A percentile compares a stretch with the other conserved stretches of the same genome.
These are phyloP conservation scores for Globisporangium middletonii DNA, from an alignment of 352 stramenopile genomes.

Conservation along the genomic window DNA sequence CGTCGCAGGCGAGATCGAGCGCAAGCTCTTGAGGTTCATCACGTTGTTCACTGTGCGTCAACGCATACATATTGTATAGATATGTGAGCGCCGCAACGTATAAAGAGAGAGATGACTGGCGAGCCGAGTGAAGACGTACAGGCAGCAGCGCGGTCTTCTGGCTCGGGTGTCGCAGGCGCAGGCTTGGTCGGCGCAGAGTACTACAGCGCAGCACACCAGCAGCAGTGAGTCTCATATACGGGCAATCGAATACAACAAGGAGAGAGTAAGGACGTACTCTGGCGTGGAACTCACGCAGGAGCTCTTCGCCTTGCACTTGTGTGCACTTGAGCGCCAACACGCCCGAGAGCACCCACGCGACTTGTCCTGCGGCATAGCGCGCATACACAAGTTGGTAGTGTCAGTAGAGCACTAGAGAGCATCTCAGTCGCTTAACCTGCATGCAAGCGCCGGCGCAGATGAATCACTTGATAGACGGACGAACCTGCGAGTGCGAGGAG, in stretches of 20 bases:
- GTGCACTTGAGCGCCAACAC: constrained; percentile 54
- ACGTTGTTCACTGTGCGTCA: constrained; percentile 47
- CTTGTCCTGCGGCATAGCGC: constrained; percentile 28
- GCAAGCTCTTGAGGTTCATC: constrained; percentile 50
- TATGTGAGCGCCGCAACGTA: background rate
- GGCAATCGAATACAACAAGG: background rate
- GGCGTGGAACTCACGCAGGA: constrained; percentile 52
- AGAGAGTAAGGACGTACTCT: constrained; percentile 24
- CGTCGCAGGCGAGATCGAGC: constrained; percentile 34
- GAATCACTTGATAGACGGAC: background rate
- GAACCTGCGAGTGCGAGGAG: constrained; percentile 46
- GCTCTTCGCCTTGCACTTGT: constrained; percentile 56
- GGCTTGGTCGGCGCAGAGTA: constrained; percentile 21
- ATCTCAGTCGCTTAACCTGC: background rate
- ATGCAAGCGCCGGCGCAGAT: background rate
- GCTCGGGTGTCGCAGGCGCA: constrained; percentile 4
- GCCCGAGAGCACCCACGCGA: constrained; percentile 41
- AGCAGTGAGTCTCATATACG: background rate
- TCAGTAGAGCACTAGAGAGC: background rate
- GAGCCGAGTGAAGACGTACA: constrained; percentile 19
- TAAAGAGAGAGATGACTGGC: background rate
- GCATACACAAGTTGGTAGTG: background rate
- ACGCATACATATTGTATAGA: constrained; percentile 2
- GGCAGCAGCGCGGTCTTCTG: constrained; percentile 26
- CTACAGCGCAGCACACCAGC: constrained; percentile 10